Percentiles rank a stretch among this genome's conserved stretches.
Conservation (phyloP, 345 rosid genomes). For the Syzygium jambos region DNA sequence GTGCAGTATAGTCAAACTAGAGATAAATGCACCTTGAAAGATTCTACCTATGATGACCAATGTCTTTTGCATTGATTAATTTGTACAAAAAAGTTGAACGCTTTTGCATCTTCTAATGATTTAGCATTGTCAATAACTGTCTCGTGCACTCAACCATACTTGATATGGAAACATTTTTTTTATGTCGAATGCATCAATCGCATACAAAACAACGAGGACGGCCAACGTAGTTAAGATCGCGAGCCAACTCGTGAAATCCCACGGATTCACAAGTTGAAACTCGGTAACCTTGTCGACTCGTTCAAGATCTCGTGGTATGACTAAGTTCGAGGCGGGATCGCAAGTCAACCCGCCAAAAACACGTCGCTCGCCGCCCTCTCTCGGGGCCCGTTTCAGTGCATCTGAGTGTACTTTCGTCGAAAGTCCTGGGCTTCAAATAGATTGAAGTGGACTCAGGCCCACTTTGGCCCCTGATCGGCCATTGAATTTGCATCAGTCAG, state of each 20-base stretch:
- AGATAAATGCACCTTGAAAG: too few relatives aligned
- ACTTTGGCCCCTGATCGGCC: too few relatives aligned
- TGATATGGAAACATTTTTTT: neutral
- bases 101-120: neutral
- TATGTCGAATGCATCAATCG: neutral
- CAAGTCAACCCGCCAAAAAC: neutral
- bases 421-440: neutral
- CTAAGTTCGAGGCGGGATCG: neutral
- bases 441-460: neutral
- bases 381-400: neutral
- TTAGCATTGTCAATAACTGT: neutral
- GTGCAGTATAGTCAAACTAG: too few relatives aligned
- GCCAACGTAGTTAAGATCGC: neutral
- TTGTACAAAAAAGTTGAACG: too few relatives aligned
- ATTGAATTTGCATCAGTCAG: too few relatives aligned
- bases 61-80: too few relatives aligned
- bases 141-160: neutral
- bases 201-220: neutral
- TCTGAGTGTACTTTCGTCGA: neutral
- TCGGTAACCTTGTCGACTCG: neutral
- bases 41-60: too few relatives aligned
- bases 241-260: neutral
- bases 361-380: neutral
- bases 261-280: neutral
- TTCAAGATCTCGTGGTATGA: neutral